phyloP scores from a whole-genome alignment of 495 filamentous ascomycete genomes.

The Neurospora tetrasperma region DNA sequence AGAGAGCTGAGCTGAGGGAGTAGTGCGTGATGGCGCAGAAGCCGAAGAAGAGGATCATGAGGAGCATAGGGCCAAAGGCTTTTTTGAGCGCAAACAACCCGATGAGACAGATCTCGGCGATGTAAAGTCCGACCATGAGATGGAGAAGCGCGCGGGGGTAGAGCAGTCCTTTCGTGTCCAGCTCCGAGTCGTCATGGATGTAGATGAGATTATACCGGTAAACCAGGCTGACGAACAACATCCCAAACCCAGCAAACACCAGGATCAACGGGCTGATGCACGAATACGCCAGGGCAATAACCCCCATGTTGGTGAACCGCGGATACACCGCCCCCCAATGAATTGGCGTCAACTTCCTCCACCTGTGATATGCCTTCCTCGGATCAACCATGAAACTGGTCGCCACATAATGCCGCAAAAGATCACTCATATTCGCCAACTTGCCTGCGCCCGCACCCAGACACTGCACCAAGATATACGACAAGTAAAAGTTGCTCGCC shows the following conservation, averaged over 20 bases:
- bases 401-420: slow-evolving; percentile 50
- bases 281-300: slow-evolving; percentile 63
- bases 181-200: slow-evolving; percentile 54
- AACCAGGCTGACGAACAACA: slow-evolving; percentile 71
- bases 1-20: slow-evolving; percentile 63
- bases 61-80: slow-evolving; percentile 59
- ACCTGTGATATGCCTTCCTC: slow-evolving; percentile 63
- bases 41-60: slow-evolving; percentile 65
- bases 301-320: slow-evolving; percentile 62
- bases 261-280: slow-evolving; percentile 84
- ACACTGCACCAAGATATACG: slow-evolving; percentile 80
- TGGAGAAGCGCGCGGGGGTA: slow-evolving; percentile 77
- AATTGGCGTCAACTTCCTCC: slow-evolving; percentile 51
- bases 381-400: slow-evolving; percentile 59
- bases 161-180: slow-evolving; percentile 75
- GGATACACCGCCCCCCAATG: slow-evolving; percentile 63
- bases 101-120: slow-evolving; percentile 67
- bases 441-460: slow-evolving; percentile 56
- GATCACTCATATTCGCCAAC: slow-evolving; percentile 46
- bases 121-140: slow-evolving; percentile 70
- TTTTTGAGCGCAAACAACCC: slow-evolving; percentile 66
- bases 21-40: slow-evolving; percentile 69
- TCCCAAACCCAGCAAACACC: slow-evolving; percentile 66
- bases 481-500: slow-evolving; percentile 84
- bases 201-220: slow-evolving; percentile 85